Conservation (phyloP, 768 basidiomycete species). For the Amanita exitialis region DNA sequence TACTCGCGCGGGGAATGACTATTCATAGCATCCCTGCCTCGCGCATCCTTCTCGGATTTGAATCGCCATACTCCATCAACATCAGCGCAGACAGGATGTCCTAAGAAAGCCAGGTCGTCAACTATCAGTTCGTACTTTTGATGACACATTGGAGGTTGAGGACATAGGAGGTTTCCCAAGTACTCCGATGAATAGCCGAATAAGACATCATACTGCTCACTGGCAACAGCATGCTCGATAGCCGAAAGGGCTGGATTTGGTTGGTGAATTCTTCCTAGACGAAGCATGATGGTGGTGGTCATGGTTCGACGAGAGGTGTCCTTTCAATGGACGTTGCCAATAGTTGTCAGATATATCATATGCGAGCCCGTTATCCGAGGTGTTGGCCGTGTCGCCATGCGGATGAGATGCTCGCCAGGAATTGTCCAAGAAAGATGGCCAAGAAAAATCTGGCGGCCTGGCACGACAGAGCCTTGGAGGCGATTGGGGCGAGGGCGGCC, state of each 20-base stretch:
- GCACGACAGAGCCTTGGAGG: slow-evolving; percentile 67
- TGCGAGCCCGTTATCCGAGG: slow-evolving; percentile 12
- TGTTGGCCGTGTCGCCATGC: slow-evolving; percentile 21
- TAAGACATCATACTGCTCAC: slow-evolving; percentile 54
- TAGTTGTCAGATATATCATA: slow-evolving; percentile 38
- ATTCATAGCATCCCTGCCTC: slow-evolving; percentile 47
- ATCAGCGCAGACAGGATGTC: slow-evolving; percentile 86
- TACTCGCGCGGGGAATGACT: slow-evolving; percentile 22
- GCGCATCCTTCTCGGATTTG: slow-evolving; percentile 46
- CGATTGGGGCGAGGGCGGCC: slow-evolving; percentile 66
- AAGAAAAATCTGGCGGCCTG: slow-evolving; percentile 34
- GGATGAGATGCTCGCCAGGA: slow-evolving; percentile 61
- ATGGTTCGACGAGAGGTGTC: slow-evolving; percentile 22
- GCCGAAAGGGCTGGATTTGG: slow-evolving; percentile 31
- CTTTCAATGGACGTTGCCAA: slow-evolving; percentile 43
- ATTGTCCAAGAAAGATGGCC: slow-evolving; percentile 53
- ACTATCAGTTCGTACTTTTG: slow-evolving; percentile 90
- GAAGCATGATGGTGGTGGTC: slow-evolving; percentile 38
- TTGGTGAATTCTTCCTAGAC: slow-evolving; percentile 43
- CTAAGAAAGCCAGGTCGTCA: slow-evolving; percentile 87
- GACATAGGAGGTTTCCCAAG: slow-evolving; percentile 73
- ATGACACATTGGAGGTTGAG: slow-evolving; percentile 74
- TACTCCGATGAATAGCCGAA: slow-evolving; percentile 78
- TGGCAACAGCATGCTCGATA: slow-evolving; percentile 19
- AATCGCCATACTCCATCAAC: slow-evolving; percentile 68